Evolutionary conservation across 2,329 filamentous ascomycete genomes (phyloP).

Genomic region (Helotiales sp.): DNA sequence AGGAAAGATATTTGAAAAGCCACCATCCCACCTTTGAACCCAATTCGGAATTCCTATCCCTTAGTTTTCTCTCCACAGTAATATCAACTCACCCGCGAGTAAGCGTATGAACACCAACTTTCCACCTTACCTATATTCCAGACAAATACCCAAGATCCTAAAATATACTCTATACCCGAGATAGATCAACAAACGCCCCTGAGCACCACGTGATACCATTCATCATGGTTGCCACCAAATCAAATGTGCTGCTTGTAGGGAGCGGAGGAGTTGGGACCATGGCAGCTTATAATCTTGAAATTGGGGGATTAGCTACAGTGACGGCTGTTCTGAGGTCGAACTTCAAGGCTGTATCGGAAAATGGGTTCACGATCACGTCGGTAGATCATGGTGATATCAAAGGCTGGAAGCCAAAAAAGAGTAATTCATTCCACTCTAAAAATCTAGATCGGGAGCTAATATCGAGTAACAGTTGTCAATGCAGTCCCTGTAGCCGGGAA

Average conservation of each 20-base stretch:
- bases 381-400: slow-evolving; percentile 35
- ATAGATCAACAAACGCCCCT: no score
- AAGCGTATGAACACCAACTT: not conserved
- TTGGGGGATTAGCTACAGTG: slow-evolving; percentile 31
- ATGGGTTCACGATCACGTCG: slow-evolving; percentile 37
- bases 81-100: not conserved
- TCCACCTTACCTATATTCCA: no score
- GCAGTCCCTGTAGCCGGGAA: slow-evolving; percentile 21
- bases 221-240: slow-evolving; percentile 27
- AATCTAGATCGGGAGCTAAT: not conserved
- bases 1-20: not conserved
- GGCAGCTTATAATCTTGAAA: slow-evolving; percentile 36
- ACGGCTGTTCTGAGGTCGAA: slow-evolving; percentile 37
- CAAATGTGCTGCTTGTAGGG: slow-evolving; percentile 35
- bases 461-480: not conserved
- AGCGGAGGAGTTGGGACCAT: slow-evolving; percentile 39
- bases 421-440: slow-evolving; percentile 14
- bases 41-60: not conserved
- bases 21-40: not conserved
- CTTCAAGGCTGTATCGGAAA: slow-evolving; percentile 31
- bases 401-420: slow-evolving; percentile 33
- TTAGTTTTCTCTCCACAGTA: not conserved
- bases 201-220: not conserved
- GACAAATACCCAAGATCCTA: not conserved
- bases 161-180: not conserved